Evolutionary conservation across 495 filamentous ascomycete species (phyloP), one percentile per base, ranked within the genome.

Genomic region (Hypoxylon perforatum): DNA sequence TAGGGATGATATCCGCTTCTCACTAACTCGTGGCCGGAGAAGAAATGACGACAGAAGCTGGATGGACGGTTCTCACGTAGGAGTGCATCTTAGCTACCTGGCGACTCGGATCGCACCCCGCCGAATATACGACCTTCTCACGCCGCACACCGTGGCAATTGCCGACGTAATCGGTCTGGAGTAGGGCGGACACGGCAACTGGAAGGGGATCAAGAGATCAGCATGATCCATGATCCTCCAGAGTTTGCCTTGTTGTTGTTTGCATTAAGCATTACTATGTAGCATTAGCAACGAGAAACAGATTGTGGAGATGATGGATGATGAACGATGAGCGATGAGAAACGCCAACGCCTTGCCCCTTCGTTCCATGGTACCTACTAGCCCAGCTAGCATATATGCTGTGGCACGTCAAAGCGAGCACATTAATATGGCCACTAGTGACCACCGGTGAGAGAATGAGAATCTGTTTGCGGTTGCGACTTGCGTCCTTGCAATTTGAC

Each of bases 401-500:
- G 66, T 64, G 61, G 22, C 50, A 69, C 60, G 50, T 38, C 44
- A 57, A 30, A 35, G 45, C 7, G 56, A 56, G 28, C 50, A 44
- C 51, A 46, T 58, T 61, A 42, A 33, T 47, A 50, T 56, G 42
- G 41, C 14, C 39, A 30, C 55, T 41, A 42, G 39, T 17, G 60
- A n/a, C 7, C 3, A 69, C 66, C 61, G 66, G 66, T 64, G 55
- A 50, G 56, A 25, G n/a, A n/a, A n/a, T n/a, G n/a, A n/a, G n/a
- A 3, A 28, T 28, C 25, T 19, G 28, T 69, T 48, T 15, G 38
- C 30, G 38, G 36, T 8, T 19, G 38, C 38, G 30, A 21, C 39
- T 45, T 30, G 19, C 39, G 39, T 18, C 36, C 46, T n/a, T n/a
- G n/a, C n/a, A n/a, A n/a, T n/a, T n/a, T n/a, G n/a, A n/a, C 39